Percentiles rank a stretch among this genome's conserved stretches.
These are phyloP conservation scores for Neofusicoccum laricinum DNA, from an alignment of 2,329 filamentous ascomycete genomes.

Conservation along the genomic window DNA sequence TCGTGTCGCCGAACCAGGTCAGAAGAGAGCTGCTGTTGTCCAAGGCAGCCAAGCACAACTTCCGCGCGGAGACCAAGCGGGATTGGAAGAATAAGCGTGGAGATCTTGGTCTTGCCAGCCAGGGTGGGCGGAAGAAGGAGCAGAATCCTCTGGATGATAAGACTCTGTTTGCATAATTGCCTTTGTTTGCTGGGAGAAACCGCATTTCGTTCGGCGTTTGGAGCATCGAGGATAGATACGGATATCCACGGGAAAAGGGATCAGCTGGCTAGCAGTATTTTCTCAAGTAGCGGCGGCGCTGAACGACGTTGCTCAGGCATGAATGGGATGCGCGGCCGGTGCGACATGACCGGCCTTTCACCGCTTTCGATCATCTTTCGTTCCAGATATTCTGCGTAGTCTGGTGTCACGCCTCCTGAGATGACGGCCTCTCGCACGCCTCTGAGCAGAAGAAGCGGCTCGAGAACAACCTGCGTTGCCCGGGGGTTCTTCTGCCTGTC, in stretches of 20 bases:
- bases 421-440: conserved; percentile 36
- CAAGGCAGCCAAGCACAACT: conserved; percentile 76
- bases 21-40: conserved; percentile 73
- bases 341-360: conserved; percentile 6
- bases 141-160: conserved; percentile 72
- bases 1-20: conserved; percentile 93
- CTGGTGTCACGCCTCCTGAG: conserved; percentile 37
- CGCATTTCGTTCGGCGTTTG: conserved; percentile 16
- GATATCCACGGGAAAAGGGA: conserved; percentile 16
- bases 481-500: conserved; percentile 34
- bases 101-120: conserved; percentile 70
- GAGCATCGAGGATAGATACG: conserved; percentile 11
- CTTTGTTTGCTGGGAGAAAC: conserved; percentile 1
- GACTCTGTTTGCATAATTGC: conserved; percentile 66
- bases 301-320: conserved; percentile 12
- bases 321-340: conserved; percentile 11
- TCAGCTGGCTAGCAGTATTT: conserved; percentile 17
- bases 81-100: conserved; percentile 73
- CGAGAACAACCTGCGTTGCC: conserved; percentile 41
- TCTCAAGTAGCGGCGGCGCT: conserved; percentile 14
- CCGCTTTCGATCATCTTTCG: conserved; percentile 28
- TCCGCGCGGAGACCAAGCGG: conserved; percentile 68
- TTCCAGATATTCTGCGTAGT: conserved; percentile 35
- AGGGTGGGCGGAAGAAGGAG: conserved; percentile 61
- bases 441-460: conserved; percentile 38